Conservation (phyloP, 2,329 filamentous ascomycete species). For the Mycocentrospora acerina region DNA sequence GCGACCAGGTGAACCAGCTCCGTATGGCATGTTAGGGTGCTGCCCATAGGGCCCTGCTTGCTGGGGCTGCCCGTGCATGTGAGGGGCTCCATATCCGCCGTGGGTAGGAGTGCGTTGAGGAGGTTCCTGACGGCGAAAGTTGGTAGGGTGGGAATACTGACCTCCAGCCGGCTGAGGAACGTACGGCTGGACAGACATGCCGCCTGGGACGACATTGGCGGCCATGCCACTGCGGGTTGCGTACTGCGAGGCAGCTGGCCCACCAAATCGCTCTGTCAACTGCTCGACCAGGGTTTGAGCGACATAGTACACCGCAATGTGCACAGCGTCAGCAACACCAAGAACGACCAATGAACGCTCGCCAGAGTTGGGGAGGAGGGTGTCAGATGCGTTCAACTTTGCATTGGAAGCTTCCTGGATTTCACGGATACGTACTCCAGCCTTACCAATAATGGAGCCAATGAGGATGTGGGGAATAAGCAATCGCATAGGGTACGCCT, state of each 20-base stretch:
- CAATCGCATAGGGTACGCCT: constrained; percentile 94
- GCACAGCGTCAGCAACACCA: constrained; percentile 95
- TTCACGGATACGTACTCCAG: constrained; percentile 91
- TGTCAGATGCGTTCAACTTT: constrained; percentile 92
- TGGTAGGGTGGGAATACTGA: constrained; percentile 89
- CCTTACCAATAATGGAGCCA: constrained; percentile 97
- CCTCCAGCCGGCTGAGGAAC: constrained; percentile 89
- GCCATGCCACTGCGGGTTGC: constrained; percentile 92
- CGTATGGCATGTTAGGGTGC: constrained; percentile 76
- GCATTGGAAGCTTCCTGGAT: constrained; percentile 98
- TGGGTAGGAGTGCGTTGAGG: constrained; percentile 75
- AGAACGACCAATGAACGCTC: constrained; percentile 98
- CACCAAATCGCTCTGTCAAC: constrained; percentile 93
- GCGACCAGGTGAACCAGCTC: constrained; percentile 66
- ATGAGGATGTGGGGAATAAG: constrained; percentile 97
- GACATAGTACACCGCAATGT: constrained; percentile 98
- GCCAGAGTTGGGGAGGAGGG: constrained; percentile 89
- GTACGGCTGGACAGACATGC: constrained; percentile 99
- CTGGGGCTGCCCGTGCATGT: constrained; percentile 66
- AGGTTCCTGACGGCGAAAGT: constrained; percentile 69
- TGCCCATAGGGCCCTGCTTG: constrained; percentile 41
- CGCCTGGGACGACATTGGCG: constrained; percentile 89
- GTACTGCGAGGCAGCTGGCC: constrained; percentile 95
- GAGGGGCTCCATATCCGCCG: constrained; percentile 65
- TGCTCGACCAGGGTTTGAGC: constrained; percentile 98